Evolutionary conservation across 192 early-diverging fungal genomes (phyloP).

Genomic region (Coemansia sp.): DNA sequence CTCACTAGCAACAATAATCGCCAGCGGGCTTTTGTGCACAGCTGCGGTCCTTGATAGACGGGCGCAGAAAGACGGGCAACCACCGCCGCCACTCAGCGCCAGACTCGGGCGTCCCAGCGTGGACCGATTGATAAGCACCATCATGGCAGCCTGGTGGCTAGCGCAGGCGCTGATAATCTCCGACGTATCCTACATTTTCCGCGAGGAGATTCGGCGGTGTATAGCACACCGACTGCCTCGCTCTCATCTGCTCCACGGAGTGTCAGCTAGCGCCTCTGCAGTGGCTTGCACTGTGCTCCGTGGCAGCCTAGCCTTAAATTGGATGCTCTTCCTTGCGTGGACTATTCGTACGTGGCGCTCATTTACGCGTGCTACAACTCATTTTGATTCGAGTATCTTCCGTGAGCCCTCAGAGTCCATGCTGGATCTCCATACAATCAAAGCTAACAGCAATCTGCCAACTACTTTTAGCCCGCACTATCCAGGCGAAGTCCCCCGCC

Average conservation of each 20-base stretch:
- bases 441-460: conserved; percentile 11
- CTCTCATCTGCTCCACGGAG: not conserved
- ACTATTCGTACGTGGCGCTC: conserved; percentile 32
- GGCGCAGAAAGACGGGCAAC: conserved; percentile 1
- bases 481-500: conserved; percentile 1
- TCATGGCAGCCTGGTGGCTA: conserved; percentile 51
- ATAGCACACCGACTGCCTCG: conserved; percentile 6
- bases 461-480: conserved; percentile 28
- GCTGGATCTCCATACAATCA: conserved; percentile 17
- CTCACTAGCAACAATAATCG: conserved; percentile 22
- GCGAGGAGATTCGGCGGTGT: conserved; percentile 37
- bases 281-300: conserved; percentile 33
- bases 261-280: conserved; percentile 2
- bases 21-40: conserved; percentile 14
- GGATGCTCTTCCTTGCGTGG: conserved; percentile 43
- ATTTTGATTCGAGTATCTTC: conserved; percentile 49
- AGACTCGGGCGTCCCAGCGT: conserved; percentile 16
- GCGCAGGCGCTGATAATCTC: conserved; percentile 27
- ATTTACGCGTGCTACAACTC: conserved; percentile 27
- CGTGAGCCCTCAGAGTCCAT: conserved; percentile 20
- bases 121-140: conserved; percentile 24
- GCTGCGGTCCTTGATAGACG: conserved; percentile 20
- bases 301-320: conserved; percentile 39
- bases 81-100: conserved; percentile 13
- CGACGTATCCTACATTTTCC: conserved; percentile 41